Base-by-base conservation (phyloP, 768 basidiomycete genomes). In the Tylopilus felleus region DNA sequence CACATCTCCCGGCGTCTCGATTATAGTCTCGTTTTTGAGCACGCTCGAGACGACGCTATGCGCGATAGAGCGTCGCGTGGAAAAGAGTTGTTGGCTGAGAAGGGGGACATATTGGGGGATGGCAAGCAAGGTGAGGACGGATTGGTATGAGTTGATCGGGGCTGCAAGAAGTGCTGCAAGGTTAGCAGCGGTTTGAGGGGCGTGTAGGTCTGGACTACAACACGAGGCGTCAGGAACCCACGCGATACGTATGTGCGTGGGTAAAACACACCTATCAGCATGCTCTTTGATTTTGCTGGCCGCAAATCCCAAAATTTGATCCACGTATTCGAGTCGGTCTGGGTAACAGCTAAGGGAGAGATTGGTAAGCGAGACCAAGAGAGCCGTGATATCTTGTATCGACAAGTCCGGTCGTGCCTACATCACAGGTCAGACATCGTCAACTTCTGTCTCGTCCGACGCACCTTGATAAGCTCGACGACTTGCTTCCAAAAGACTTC, bases 401-500 rank as follows among this genome's bases (percentile, higher is more conserved):
- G 93, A 93, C 29, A 99, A 74, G 70, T 99, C 97, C 13, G 97
- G 97, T 56, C 97, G 89, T 56, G 96, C 95, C 94, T 96, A 65
- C 4, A 21, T 44, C 17, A 28, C 12, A 31, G 42, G 38, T 67
- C 22, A 60, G 55, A 19, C 16, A 0, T 14, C 17, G 5, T 33
- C 29, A 14, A 29, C 41, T 14, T 12, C n/a, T 22, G 23, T 50
- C 4, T 10, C 41, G 13, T 19, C 14, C 41, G 19, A 66, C 80
- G 19, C 60, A 92, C 94, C 83, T 95, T 97, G 77, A 99, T 95
- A 25, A 99, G 82, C 68, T 97, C 89, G 12, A 98, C 95, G 6
- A 98, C 93, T 69, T 99, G 97, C 59, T 90, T 86, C 96, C 97
- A 99, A 69, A 98, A 99, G 12, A 98, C 94, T 67, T 99, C 97